Conservation (phyloP, 257 asterid species). For the Ehretia macrophylla region DNA sequence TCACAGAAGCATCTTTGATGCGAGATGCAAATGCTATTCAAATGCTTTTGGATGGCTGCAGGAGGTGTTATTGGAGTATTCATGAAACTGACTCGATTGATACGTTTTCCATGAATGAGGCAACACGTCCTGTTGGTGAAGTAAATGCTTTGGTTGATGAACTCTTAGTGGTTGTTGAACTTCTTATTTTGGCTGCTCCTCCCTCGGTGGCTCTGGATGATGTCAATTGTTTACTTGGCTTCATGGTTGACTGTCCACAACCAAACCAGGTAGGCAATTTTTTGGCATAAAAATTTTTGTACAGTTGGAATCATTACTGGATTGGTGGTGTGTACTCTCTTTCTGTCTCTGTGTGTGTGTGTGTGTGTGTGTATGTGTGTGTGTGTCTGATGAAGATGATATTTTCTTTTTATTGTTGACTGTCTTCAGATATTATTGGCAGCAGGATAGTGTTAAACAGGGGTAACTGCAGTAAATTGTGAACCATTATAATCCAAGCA, state of each 20-base stretch:
- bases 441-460: no score
- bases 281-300: background rate
- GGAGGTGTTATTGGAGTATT: slow-evolving; percentile 90
- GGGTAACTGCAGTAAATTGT: no score
- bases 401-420: no score
- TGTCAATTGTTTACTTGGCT: slow-evolving; percentile 86
- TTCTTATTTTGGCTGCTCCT: slow-evolving; percentile 85
- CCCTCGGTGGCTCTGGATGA: slow-evolving; percentile 74
- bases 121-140: slow-evolving; percentile 81
- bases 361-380: no score
- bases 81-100: slow-evolving; percentile 78
- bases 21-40: slow-evolving; percentile 97
- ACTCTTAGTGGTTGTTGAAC: slow-evolving; percentile 92
- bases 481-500: no score
- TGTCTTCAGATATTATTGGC: no score
- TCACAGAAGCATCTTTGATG: slow-evolving; percentile 87
- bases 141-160: slow-evolving; percentile 97
- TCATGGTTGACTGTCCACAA: slow-evolving; percentile 97
- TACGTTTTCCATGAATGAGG: slow-evolving; percentile 55
- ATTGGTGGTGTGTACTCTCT: background rate
- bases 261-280: slow-evolving; percentile 74
- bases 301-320: background rate
- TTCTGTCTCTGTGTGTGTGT: background rate
- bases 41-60: slow-evolving; percentile 97
- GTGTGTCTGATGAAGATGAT: no score